These are phyloP conservation scores for Lophiotrema nucula DNA, from an alignment of 495 filamentous ascomycete genomes.

Conservation along the genomic window DNA sequence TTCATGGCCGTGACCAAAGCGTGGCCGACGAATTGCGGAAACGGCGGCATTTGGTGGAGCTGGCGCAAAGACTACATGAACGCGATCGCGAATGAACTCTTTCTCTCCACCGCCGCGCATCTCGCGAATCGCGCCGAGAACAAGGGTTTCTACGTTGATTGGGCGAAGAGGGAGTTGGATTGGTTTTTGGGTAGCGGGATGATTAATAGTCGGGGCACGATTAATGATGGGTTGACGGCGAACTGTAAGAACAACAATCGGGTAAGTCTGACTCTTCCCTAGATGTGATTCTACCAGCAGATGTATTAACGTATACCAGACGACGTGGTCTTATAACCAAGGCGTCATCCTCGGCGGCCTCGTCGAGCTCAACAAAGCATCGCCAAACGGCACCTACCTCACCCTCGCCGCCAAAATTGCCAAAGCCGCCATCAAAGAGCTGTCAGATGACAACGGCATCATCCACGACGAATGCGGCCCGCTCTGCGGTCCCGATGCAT, in stretches of 20 bases:
- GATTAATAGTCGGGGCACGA: conserved; percentile 60
- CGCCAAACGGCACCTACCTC: conserved; percentile 45
- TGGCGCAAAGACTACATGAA: conserved; percentile 60
- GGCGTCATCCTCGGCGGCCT: conserved; percentile 75
- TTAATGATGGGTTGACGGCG: conserved; percentile 68
- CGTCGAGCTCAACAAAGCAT: conserved; percentile 62
- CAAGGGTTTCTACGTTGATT: conserved; percentile 55
- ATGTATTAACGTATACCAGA: neutral
- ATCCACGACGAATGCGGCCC: conserved; percentile 67
- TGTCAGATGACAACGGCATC: conserved; percentile 60
- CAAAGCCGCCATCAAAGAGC: conserved; percentile 56
- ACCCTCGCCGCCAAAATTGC: conserved; percentile 55
- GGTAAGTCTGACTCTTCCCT: conserved; percentile 49
- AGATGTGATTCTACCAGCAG: neutral
- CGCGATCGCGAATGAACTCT: conserved; percentile 76
- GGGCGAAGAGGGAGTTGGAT: conserved; percentile 58
- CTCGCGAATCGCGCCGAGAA: conserved; percentile 63
- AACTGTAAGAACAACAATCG: conserved; percentile 64
- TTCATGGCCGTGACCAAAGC: conserved; percentile 54
- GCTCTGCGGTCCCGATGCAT: conserved; percentile 58
- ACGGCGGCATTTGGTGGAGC: conserved; percentile 66
- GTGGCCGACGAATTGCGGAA: conserved; percentile 48
- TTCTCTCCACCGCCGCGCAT: conserved; percentile 65
- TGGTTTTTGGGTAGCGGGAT: conserved; percentile 69
- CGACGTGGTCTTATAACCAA: conserved; percentile 66